Evolutionary conservation across 441 rosid genomes (phyloP).

Genomic region (Populus tomentosa): DNA sequence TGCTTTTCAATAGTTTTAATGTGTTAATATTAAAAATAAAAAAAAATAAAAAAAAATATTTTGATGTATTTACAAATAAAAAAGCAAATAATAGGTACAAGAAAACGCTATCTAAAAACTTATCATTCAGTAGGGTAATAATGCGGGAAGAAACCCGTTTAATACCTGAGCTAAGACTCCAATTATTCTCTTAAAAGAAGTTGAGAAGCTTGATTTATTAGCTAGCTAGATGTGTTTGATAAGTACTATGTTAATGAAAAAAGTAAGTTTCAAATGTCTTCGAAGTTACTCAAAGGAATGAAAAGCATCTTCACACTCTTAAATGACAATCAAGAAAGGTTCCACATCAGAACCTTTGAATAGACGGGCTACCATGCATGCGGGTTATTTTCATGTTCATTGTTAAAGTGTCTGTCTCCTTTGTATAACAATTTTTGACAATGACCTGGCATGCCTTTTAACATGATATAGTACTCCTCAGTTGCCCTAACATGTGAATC

Average conservation of each 20-base stretch:
- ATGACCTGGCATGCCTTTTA: constrained; percentile 9
- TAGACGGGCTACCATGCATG: constrained; percentile 22
- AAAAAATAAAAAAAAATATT: no score
- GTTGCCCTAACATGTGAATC: constrained; percentile 13
- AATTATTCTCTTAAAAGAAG: no score
- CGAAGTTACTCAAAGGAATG: not conserved
- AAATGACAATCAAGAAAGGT: not conserved
- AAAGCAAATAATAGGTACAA: no score
- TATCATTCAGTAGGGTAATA: no score
- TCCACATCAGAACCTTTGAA: not conserved
- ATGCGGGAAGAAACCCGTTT: no score
- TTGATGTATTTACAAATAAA: no score
- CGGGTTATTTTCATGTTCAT: constrained; percentile 16
- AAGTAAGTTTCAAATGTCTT: not conserved
- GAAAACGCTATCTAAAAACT: no score
- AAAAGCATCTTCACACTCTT: not conserved
- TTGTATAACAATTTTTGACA: constrained; percentile 14
- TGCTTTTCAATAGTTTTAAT: no score
- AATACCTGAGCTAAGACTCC: no score
- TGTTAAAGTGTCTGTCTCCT: constrained; percentile 11
- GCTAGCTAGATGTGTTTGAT: not conserved
- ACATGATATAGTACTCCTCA: not conserved
- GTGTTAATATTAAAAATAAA: no score
- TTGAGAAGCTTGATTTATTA: no score
- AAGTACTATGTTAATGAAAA: not conserved